Percentiles rank a stretch among this genome's conserved stretches.
These are phyloP conservation scores for Arthrobotrys musiformis DNA, from an alignment of 2,329 filamentous ascomycete genomes.

Conservation along the genomic window DNA sequence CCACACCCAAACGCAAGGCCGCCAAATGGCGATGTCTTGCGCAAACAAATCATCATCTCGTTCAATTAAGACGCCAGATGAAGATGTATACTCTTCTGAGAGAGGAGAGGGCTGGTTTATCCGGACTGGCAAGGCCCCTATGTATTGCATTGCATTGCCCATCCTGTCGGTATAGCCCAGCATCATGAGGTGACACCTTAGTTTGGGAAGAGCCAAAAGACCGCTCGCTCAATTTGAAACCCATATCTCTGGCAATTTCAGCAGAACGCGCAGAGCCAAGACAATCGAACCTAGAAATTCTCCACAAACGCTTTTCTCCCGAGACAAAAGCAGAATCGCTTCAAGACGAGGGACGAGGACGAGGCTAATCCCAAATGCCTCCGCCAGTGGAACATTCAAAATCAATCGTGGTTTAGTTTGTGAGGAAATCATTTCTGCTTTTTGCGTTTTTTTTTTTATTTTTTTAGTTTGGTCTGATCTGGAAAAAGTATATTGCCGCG, in stretches of 20 bases:
- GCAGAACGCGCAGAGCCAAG: neutral
- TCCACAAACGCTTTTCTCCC: conserved; percentile 20
- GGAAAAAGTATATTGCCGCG: conserved; percentile 1
- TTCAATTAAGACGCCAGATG: conserved; percentile 1
- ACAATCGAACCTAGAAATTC: neutral
- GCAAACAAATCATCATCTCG: neutral
- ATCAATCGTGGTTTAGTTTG: neutral
- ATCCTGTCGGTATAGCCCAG: neutral
- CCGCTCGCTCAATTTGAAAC: conserved; percentile 20
- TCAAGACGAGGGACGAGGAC: neutral
- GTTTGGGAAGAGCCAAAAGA: neutral
- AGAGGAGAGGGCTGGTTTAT: neutral
- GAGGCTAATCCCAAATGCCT: conserved; percentile 5
- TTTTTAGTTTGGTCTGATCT: neutral
- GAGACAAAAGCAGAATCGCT: neutral
- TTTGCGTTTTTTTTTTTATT: neutral
- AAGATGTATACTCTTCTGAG: neutral
- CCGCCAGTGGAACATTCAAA: neutral
- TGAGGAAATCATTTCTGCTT: neutral
- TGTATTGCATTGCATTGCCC: neutral
- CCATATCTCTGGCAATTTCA: conserved; percentile 11
- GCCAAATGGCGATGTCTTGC: conserved; percentile 8
- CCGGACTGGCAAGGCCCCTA: neutral
- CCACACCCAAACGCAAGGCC: neutral
- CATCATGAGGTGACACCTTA: conserved; percentile 8